Evolutionary conservation across 768 basidiomycete genomes (phyloP).

Genomic region (Hortiboletus flavorubellus): DNA sequence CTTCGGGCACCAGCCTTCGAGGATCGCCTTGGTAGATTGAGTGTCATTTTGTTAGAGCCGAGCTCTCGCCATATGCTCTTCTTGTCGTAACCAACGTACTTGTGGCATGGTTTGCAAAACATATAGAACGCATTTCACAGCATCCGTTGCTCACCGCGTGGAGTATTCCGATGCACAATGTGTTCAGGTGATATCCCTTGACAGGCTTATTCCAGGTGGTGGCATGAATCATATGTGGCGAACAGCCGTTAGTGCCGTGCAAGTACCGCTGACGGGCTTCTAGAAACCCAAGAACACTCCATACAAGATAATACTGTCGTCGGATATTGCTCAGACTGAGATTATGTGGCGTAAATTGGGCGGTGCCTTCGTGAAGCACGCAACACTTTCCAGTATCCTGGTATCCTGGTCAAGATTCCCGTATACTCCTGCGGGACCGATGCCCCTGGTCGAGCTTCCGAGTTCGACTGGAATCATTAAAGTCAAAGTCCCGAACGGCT

Average conservation of each 20-base stretch:
- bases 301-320: constrained; percentile 1
- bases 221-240: background rate
- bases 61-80: background rate
- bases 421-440: constrained; percentile 4
- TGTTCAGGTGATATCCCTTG: background rate
- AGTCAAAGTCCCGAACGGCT: background rate
- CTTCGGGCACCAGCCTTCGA: constrained; percentile 24
- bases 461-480: background rate
- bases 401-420: too few species aligned
- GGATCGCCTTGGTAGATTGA: constrained; percentile 33
- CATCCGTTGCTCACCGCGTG: background rate
- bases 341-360: constrained; percentile 5
- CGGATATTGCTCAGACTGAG: background rate
- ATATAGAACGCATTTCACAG: constrained; percentile 5
- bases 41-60: background rate
- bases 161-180: background rate
- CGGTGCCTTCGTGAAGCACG: background rate
- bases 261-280: constrained; percentile 2
- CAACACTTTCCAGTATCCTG: too few species aligned
- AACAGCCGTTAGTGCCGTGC: background rate
- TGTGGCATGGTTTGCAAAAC: constrained; percentile 4
- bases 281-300: background rate
- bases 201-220: background rate
- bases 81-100: constrained; percentile 10
- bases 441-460: background rate